Evolutionary conservation across 2,329 filamentous ascomycete genomes (phyloP).

Genomic region (Cordyceps militaris): DNA sequence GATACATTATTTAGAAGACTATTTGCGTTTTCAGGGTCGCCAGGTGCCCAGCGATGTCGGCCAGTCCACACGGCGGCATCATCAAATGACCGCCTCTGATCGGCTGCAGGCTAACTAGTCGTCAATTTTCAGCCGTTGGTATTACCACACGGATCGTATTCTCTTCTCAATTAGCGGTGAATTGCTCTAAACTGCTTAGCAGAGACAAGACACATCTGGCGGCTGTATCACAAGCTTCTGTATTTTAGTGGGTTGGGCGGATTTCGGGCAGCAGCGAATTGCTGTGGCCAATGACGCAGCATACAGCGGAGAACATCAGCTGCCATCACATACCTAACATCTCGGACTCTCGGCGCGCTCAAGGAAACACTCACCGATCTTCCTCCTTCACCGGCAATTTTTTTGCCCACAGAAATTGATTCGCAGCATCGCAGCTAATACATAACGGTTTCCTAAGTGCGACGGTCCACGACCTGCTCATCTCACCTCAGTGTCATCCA

Average conservation of each 20-base stretch:
- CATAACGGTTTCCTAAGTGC: background rate
- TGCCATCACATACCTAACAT: background rate
- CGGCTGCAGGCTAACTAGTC: background rate
- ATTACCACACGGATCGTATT: background rate
- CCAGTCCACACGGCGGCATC: background rate
- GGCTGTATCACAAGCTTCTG: background rate
- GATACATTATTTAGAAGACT: background rate
- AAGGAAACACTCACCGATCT: background rate
- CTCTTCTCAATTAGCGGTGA: background rate
- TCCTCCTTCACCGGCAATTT: background rate
- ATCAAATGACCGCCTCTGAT: background rate
- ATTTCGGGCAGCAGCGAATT: slow-evolving; percentile 6
- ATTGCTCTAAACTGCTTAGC: background rate
- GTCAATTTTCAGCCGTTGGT: background rate
- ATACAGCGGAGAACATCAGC: slow-evolving; percentile 4
- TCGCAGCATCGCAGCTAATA: background rate
- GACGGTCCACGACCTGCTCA: background rate
- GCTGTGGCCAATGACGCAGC: slow-evolving; percentile 5
- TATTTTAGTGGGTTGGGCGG: background rate
- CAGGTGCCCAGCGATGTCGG: background rate
- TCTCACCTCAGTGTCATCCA: background rate
- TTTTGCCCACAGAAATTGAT: background rate
- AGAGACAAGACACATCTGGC: too few relatives aligned
- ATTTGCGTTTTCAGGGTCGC: background rate
- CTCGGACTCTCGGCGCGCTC: background rate